Percentiles rank a stretch among this genome's conserved stretches.
These are phyloP conservation scores for Extremus antarcticus DNA, from an alignment of 495 filamentous ascomycete species.

Conservation along the genomic window DNA sequence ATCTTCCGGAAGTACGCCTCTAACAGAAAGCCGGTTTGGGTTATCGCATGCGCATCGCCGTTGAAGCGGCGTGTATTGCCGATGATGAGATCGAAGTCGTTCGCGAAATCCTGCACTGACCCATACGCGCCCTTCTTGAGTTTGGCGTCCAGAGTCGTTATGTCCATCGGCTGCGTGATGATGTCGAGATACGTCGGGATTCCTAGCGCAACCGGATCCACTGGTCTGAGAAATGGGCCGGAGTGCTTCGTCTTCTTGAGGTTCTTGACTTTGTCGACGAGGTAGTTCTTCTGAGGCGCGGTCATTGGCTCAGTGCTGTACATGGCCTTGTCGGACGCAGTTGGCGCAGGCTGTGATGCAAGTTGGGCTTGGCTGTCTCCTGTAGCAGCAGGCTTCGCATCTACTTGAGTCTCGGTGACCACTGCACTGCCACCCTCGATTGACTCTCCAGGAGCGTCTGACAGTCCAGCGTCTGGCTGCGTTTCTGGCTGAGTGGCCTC, in stretches of 20 bases:
- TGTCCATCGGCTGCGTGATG: constrained; percentile 70
- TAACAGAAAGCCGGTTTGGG: constrained; percentile 49
- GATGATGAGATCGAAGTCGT: constrained; percentile 65
- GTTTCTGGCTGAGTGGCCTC: neutral
- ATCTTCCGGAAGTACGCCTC: constrained; percentile 49
- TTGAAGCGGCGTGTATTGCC: constrained; percentile 74
- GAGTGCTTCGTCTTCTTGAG: constrained; percentile 74
- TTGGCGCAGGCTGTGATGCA: constrained; percentile 1
- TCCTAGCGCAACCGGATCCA: constrained; percentile 54
- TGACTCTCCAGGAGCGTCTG: neutral
- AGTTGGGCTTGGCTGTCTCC: neutral
- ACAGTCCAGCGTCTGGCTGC: neutral
- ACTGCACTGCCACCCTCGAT: neutral
- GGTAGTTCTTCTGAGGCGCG: constrained; percentile 45
- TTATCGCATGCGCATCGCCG: constrained; percentile 60
- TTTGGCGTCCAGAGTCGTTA: constrained; percentile 68
- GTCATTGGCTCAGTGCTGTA: constrained; percentile 36
- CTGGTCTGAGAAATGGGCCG: constrained; percentile 59
- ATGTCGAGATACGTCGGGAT: constrained; percentile 61
- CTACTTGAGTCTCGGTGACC: neutral
- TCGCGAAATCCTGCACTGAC: constrained; percentile 50
- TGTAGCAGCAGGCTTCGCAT: neutral
- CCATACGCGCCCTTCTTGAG: constrained; percentile 58
- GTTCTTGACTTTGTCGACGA: constrained; percentile 49
- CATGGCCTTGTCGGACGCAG: constrained; percentile 48